phyloP scores from a whole-genome alignment of 192 early-diverging fungal genomes.

The Mortierella hygrophila region DNA sequence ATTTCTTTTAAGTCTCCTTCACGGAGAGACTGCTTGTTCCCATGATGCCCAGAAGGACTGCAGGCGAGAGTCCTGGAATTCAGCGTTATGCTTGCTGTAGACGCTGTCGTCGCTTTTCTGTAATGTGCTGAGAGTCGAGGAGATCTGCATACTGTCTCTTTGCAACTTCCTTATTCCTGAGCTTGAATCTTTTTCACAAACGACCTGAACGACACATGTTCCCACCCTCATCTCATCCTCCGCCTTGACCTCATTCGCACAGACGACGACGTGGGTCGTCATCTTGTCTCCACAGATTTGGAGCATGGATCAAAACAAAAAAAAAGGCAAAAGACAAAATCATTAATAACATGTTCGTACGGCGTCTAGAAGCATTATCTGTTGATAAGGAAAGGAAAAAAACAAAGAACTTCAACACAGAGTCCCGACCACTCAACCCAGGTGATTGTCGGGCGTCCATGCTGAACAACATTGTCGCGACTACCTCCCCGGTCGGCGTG shows the following conservation, averaged over 20 bases:
- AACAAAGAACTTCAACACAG: conserved; percentile 14
- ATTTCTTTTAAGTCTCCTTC: no score
- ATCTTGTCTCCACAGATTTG: conserved; percentile 2
- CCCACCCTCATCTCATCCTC: conserved; percentile 7
- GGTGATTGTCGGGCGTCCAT: conserved; percentile 20
- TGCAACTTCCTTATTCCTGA: not conserved
- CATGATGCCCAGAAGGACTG: no score
- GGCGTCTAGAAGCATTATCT: not conserved
- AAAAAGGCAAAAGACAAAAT: not conserved
- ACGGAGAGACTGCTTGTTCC: no score
- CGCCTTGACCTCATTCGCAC: conserved; percentile 14
- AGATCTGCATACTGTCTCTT: no score
- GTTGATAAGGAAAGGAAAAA: not conserved
- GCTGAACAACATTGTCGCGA: conserved; percentile 25
- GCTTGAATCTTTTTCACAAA: conserved; percentile 17
- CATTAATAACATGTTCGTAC: not conserved
- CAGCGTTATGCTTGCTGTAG: no score
- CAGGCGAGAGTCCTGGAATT: no score
- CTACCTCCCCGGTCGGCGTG: conserved; percentile 19
- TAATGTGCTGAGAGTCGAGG: no score
- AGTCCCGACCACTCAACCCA: conserved; percentile 20
- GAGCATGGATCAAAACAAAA: not conserved
- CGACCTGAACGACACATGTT: conserved; percentile 25
- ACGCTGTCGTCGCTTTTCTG: no score
- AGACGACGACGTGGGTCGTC: conserved; percentile 3